Evolutionary conservation across 2,329 filamentous ascomycete genomes (phyloP), one percentile per base, ranked within the genome.

Genomic region (Diaporthe vaccinii): DNA sequence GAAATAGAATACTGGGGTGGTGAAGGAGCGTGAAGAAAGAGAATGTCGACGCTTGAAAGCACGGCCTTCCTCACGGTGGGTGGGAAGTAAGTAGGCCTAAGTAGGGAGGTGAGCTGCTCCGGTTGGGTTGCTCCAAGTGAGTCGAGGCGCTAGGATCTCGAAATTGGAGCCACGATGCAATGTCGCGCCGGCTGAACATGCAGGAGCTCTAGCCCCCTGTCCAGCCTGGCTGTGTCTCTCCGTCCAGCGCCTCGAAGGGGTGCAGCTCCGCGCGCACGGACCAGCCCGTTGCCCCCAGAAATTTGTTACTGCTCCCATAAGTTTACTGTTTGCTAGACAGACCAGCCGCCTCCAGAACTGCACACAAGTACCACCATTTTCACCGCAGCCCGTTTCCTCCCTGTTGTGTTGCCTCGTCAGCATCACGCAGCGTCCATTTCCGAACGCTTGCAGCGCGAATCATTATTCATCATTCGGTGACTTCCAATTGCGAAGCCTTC

Each of bases 91-190:
- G 53, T 44, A n/a, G 57, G 61, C 59, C 59, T 44, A 28, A 44
- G 28, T 31, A 49, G 61, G 61, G 51, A 71, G 46, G 65, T 25
- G 34, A 57, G 62, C 25, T 58, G 55, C 55, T 49, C 10, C n/a
- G 31, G 41, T 28, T 25, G 22, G 36, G 61, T 22, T 49, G 61
- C 61, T 68, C 65, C n/a, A 68, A 53, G 22, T 12, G 28, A 68
- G 46, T 69, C 49, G 65, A 69, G 46, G 65, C 49, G 34, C 65
- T 69, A 69, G 65, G 65, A 55, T 65, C 46, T 28, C 55, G 65
- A 71, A 73, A 58, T 76, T 71, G 46, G 68, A 73, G 75, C 75
- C 75, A 76, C 75, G 75, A 74, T 76, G 69, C 53, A 69, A 72
- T 55, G 67, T 62, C 72, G 67, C 58, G 58, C 25, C 44, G 67